Conservation (phyloP, 2,329 filamentous ascomycete species). For the Lecanosticta acicola region DNA sequence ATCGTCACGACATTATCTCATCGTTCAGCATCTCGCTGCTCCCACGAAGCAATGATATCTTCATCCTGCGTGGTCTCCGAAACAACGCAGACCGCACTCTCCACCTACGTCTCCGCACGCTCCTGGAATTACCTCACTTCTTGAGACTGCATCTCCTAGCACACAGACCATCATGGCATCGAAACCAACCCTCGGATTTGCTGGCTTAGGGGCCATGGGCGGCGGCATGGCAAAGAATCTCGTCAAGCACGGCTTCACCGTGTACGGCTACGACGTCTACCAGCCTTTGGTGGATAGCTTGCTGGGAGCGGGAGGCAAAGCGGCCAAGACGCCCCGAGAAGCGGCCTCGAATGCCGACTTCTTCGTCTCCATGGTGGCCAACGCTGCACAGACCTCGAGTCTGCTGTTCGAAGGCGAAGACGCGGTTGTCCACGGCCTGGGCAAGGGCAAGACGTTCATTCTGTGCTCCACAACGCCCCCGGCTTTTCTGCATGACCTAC, state of each 20-base stretch:
- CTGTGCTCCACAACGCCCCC: conserved; percentile 68
- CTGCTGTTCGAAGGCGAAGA: conserved; percentile 57
- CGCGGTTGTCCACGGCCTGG: conserved; percentile 50
- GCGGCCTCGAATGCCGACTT: conserved; percentile 56
- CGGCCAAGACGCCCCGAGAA: conserved; percentile 55
- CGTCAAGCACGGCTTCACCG: conserved; percentile 59
- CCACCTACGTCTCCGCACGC: too few relatives aligned
- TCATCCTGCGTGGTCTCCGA: too few relatives aligned
- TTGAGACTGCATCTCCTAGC: background rate
- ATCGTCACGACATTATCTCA: too few relatives aligned
- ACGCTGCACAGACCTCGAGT: conserved; percentile 60
- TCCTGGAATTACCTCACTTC: too few relatives aligned
- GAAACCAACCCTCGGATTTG: conserved; percentile 45
- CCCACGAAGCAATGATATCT: too few relatives aligned
- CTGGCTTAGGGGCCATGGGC: conserved; percentile 75
- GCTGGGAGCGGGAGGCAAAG: conserved; percentile 54
- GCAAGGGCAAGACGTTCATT: conserved; percentile 55
- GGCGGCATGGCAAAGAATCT: conserved; percentile 75
- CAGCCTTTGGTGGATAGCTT: conserved; percentile 62
- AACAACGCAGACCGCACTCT: too few relatives aligned
- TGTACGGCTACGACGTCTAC: conserved; percentile 69
- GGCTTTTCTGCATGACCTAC: conserved; percentile 57
- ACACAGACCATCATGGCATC: too few relatives aligned
- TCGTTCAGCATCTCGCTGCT: too few relatives aligned
- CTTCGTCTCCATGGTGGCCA: conserved; percentile 72